Evolutionary conservation across 768 basidiomycete species (phyloP).

Genomic region (Suillus plorans): DNA sequence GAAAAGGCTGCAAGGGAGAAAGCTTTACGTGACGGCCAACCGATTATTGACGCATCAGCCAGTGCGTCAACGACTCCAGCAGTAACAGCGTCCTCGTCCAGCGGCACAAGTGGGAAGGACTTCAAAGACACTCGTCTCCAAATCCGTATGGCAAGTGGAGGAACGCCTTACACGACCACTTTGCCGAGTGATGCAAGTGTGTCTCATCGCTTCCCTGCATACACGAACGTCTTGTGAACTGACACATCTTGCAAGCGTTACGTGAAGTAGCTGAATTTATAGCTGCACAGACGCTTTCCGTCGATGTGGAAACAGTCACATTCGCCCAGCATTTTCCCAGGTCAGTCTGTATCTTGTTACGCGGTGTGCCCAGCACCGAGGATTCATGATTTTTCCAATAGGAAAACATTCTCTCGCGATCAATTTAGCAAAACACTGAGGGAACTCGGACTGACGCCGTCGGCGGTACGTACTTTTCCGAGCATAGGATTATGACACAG

Average conservation of each 20-base stretch:
- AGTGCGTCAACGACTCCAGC: constrained; percentile 34
- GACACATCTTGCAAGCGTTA: constrained; percentile 50
- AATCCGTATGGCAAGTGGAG: constrained; percentile 79
- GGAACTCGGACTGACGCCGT: constrained; percentile 87
- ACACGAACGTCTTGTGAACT: not conserved
- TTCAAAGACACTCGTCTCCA: constrained; percentile 88
- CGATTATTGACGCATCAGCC: constrained; percentile 34
- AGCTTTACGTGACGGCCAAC: constrained; percentile 78
- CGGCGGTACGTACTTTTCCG: constrained; percentile 58
- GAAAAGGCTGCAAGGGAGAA: constrained; percentile 90
- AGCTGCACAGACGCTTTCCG: constrained; percentile 66
- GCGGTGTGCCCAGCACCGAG: not conserved
- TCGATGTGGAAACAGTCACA: constrained; percentile 76
- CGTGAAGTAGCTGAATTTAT: constrained; percentile 86
- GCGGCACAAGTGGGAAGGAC: constrained; percentile 61
- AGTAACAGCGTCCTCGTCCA: constrained; percentile 35
- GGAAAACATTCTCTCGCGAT: constrained; percentile 70
- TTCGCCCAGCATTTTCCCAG: constrained; percentile 85
- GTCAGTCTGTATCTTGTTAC: constrained; percentile 37
- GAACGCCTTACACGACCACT: constrained; percentile 78
- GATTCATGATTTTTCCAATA: constrained; percentile 25
- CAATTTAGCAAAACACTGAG: constrained; percentile 82
- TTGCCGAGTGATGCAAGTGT: constrained; percentile 76
- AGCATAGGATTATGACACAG: not conserved
- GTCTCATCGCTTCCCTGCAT: constrained; percentile 27